These are phyloP conservation scores for Coniochaeta hoffmannii DNA, from an alignment of 2,329 filamentous ascomycete genomes.

Conservation along the genomic window DNA sequence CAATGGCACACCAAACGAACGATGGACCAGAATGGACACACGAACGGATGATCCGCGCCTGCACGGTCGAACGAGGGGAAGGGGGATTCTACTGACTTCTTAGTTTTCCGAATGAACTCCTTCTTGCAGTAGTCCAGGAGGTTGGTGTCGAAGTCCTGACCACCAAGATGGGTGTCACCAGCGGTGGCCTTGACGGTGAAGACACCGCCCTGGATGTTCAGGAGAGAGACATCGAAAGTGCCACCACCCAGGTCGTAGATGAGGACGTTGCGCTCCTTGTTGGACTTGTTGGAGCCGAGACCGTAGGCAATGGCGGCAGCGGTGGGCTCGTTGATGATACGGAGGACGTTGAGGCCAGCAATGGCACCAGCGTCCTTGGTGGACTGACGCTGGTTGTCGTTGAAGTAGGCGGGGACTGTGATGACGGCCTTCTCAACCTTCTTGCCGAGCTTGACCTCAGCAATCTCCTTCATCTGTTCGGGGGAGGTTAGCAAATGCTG, in stretches of 20 bases:
- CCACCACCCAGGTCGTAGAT: constrained; percentile 99
- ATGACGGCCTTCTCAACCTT: constrained; percentile 99
- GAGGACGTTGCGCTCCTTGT: constrained; percentile 97
- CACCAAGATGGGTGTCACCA: constrained; percentile 94
- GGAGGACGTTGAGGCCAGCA: constrained; percentile 92
- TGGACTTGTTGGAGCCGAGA: constrained; percentile 88
- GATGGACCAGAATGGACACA: too few species aligned
- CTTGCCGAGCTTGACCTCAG: constrained; percentile 96
- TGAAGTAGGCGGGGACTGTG: constrained; percentile 99
- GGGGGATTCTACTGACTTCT: constrained; percentile 26
- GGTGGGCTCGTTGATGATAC: constrained; percentile 99
- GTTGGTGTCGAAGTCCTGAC: constrained; percentile 94
- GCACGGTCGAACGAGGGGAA: too few species aligned
- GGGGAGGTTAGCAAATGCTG: constrained; percentile 4
- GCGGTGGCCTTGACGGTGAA: constrained; percentile 99
- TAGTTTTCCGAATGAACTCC: constrained; percentile 78
- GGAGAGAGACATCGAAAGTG: constrained; percentile 99
- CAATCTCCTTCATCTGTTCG: constrained; percentile 96
- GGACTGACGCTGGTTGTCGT: constrained; percentile 99
- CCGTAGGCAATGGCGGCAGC: constrained; percentile 98
- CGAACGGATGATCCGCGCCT: too few species aligned
- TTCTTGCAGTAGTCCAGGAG: constrained; percentile 95
- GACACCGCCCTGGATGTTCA: constrained; percentile 98
- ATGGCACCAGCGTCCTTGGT: constrained; percentile 99
- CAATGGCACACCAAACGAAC: neutral